phyloP scores from a whole-genome alignment of 2,329 filamentous ascomycete genomes.

The Pseudogymnoascus sp. region DNA sequence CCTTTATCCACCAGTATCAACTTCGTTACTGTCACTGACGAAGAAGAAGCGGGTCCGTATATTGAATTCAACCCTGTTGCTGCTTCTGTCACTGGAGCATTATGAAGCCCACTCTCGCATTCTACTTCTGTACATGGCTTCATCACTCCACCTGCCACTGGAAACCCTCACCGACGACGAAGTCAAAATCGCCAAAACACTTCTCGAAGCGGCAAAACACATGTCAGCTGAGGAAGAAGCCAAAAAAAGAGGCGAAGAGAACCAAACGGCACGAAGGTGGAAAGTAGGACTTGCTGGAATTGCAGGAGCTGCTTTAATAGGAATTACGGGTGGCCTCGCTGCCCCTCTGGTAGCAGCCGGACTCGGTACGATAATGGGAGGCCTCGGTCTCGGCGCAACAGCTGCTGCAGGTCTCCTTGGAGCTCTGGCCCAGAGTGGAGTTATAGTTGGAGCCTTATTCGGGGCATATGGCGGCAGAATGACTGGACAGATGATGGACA shows the following conservation, averaged over 20 bases:
- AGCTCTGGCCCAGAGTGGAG: conserved; percentile 68
- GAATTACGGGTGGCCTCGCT: conserved; percentile 67
- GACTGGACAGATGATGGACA: conserved; percentile 78
- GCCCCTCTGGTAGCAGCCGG: conserved; percentile 71
- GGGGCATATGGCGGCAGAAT: conserved; percentile 85
- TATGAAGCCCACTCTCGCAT: conserved; percentile 69
- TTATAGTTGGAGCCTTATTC: conserved; percentile 78
- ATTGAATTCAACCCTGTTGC: conserved; percentile 63
- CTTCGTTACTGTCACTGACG: conserved; percentile 51
- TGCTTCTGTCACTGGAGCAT: conserved; percentile 69
- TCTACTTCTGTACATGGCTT: conserved; percentile 62
- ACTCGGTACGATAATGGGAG: conserved; percentile 71
- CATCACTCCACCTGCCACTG: conserved; percentile 62
- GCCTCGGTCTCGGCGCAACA: conserved; percentile 65
- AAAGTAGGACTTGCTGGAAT: conserved; percentile 87
- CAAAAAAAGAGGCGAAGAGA: conserved; percentile 64
- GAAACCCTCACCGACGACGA: conserved; percentile 64
- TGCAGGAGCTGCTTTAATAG: conserved; percentile 71
- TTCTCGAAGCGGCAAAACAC: conserved; percentile 68
- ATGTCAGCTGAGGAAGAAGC: conserved; percentile 65
- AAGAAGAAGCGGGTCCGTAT: conserved; percentile 59
- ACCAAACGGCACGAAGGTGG: conserved; percentile 67
- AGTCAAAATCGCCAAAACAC: conserved; percentile 62
- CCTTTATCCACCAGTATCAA: conserved; percentile 53
- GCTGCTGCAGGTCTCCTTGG: conserved; percentile 75